phyloP scores from a whole-genome alignment of 352 stramenopile genomes.

The Discostella stelligera region DNA sequence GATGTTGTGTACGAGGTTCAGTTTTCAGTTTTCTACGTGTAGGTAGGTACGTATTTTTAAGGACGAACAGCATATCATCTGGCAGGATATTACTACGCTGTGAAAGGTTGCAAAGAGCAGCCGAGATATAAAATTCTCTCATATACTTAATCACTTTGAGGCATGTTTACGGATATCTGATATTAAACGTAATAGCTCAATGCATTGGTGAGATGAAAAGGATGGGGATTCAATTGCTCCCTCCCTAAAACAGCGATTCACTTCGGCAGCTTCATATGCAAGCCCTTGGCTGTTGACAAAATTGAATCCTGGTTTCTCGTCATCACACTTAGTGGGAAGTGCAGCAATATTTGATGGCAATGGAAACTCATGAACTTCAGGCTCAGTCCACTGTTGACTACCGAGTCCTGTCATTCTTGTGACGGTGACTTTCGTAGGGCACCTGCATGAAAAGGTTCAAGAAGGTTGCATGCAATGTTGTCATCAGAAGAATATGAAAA shows the following conservation, averaged over 20 bases:
- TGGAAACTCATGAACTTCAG: constrained; percentile 33
- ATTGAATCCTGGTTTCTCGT: constrained; percentile 43
- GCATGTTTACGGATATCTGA: constrained; percentile 43
- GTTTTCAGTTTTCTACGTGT: too few species aligned
- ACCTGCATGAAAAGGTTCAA: constrained; percentile 16
- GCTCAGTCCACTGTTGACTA: constrained; percentile 41
- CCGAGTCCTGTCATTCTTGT: constrained; percentile 55
- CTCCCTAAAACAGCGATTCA: constrained; percentile 54
- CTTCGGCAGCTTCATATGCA: constrained; percentile 50
- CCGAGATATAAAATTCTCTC: not conserved
- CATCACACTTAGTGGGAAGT: constrained; percentile 19
- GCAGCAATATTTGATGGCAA: constrained; percentile 36
- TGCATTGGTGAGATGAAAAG: constrained; percentile 43
- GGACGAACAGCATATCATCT: too few species aligned
- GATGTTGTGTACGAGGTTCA: too few species aligned
- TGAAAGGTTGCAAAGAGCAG: not conserved
- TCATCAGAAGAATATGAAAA: not conserved
- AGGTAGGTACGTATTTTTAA: too few species aligned
- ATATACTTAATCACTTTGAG: not conserved
- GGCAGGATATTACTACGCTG: too few species aligned
- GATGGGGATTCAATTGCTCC: constrained; percentile 40
- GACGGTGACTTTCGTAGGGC: constrained; percentile 49
- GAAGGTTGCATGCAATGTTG: not conserved
- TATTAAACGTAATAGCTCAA: constrained; percentile 49
- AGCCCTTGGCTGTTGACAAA: constrained; percentile 57